Conservation (phyloP, 1,284 basidiomycete species). For the Macrocystidia cucumis region DNA sequence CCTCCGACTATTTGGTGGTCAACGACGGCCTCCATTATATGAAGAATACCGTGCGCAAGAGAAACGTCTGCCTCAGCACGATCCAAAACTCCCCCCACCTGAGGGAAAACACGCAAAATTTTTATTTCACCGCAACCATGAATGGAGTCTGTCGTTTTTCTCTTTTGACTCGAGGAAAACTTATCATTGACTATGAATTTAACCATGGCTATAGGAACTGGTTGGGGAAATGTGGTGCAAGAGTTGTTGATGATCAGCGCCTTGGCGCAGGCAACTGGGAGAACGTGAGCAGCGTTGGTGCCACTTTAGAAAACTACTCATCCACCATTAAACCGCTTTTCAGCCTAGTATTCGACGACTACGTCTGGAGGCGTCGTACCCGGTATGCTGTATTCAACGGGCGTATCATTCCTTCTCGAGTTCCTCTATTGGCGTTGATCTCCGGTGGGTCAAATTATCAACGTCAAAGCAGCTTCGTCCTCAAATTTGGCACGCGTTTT, state of each 20-base stretch:
- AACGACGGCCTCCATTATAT: conserved; percentile 44
- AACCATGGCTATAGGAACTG: conserved; percentile 16
- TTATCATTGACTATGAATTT: neutral
- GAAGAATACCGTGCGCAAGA: conserved; percentile 37
- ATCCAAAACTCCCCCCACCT: conserved; percentile 28
- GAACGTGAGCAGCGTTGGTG: conserved; percentile 36
- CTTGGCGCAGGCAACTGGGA: conserved; percentile 34
- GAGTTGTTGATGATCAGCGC: conserved; percentile 44
- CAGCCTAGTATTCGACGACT: conserved; percentile 36
- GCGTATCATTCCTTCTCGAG: conserved; percentile 29
- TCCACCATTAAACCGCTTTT: conserved; percentile 1
- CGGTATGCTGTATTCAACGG: conserved; percentile 29
- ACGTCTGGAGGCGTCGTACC: conserved; percentile 24
- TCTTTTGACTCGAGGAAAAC: neutral
- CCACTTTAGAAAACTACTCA: neutral
- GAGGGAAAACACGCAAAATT: conserved; percentile 37
- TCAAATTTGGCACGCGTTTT: too few relatives aligned
- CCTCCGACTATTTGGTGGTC: too few relatives aligned
- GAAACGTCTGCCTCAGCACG: conserved; percentile 36
- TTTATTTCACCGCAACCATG: conserved; percentile 41
- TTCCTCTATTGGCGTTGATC: conserved; percentile 34
- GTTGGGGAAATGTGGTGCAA: conserved; percentile 56
- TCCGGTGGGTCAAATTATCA: neutral
- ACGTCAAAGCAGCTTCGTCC: too few relatives aligned
- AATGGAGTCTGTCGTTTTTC: conserved; percentile 16